Evolutionary conservation across 2,329 filamentous ascomycete species (phyloP).

Genomic region (Sporothrix brunneoviolacea): DNA sequence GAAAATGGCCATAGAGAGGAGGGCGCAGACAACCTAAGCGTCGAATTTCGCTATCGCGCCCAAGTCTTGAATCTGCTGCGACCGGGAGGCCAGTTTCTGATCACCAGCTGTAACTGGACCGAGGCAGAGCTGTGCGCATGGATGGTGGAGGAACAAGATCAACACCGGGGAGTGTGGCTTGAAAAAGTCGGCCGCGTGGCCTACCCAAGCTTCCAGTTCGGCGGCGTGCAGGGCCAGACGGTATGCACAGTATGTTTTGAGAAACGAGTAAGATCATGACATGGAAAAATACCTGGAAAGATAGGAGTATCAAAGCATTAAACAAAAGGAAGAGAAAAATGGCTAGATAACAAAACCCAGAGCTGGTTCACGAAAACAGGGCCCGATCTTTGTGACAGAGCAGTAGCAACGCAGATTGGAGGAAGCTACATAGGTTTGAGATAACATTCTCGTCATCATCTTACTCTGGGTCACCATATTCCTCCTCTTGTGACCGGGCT

Average conservation of each 20-base stretch:
- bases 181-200: slow-evolving; percentile 61
- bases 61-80: slow-evolving; percentile 64
- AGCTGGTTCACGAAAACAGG: no score
- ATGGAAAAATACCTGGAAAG: background rate
- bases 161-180: slow-evolving; percentile 33
- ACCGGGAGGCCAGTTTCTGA: slow-evolving; percentile 64
- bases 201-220: slow-evolving; percentile 85
- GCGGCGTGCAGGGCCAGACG: slow-evolving; percentile 78
- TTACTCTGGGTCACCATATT: slow-evolving; percentile 19
- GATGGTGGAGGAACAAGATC: slow-evolving; percentile 51
- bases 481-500: slow-evolving; percentile 9
- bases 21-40: slow-evolving; percentile 34
- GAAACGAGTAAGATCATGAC: slow-evolving; percentile 24
- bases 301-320: background rate
- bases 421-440: no score
- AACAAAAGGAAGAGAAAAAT: background rate
- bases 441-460: no score
- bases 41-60: slow-evolving; percentile 68
- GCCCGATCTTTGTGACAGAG: no score
- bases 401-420: no score
- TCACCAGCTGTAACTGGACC: slow-evolving; percentile 99
- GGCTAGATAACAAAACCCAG: no score
- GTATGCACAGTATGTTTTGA: slow-evolving; percentile 82
- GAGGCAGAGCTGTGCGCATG: slow-evolving; percentile 75
- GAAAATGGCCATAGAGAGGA: no score